Evolutionary conservation across 1,139 yeast genomes (phyloP), one percentile per base, ranked within the genome.

Genomic region (Saccharomyces hybrid): DNA sequence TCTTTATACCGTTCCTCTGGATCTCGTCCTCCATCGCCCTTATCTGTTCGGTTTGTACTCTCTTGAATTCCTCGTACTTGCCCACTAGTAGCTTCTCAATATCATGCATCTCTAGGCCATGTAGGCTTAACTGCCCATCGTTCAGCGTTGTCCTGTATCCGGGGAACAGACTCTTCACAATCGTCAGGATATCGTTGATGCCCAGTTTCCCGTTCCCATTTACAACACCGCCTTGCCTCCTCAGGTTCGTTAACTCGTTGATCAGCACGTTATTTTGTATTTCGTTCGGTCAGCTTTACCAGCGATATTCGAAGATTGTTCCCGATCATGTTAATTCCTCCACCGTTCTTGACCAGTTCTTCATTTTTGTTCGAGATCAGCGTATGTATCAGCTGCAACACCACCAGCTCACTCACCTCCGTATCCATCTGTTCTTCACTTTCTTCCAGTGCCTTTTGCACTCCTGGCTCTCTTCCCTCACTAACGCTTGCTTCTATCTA

Each of bases 41-140:
- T 7, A 67, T 60, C 34, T 51, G 50, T 14, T 55, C 55, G 8
- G 60, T 49, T 27, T 60, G 64, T 8, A 55, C 50, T 4, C 31
- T 55, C 47, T 60, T 59, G 52, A 59, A 64, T 31, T 44, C 47
- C 26, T 56, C 57, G 52, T 56, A 61, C 47, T 61, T 60, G 5
- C 56, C 58, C 27, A 56, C 53, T 9, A 65, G 55, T 48, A 58
- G 54, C 26, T 56, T 58, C 44, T 61, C 61, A 41, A 67, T 55
- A 50, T 65, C 68, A 5, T 53, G 56, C 32, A 67, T 54, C 50
- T 64, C 64, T 42, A 67, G 54, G 53, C 65, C 63, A 52, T 67
- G 68, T 57, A 67, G 66, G 41, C 64, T 65, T 32, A 67, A 54
- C 51, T 66, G 70, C 2, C 71, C 71, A 56, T 67, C 70, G 6